Evolutionary conservation across 352 stramenopile species (phyloP).

Genomic region (Globisporangium yorkense): DNA sequence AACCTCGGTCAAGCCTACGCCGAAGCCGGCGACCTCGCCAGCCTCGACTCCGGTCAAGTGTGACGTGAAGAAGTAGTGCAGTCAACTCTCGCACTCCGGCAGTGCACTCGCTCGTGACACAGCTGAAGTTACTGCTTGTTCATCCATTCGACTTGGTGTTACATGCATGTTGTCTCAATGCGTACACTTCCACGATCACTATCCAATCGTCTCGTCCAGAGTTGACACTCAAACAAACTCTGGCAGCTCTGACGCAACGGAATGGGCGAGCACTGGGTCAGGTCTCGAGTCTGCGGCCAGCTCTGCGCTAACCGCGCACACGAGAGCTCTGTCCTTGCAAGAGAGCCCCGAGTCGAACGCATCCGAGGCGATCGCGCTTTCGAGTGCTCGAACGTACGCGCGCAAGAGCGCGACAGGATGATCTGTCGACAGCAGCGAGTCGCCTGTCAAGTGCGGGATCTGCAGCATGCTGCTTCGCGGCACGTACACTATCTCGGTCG

Average conservation of each 20-base stretch:
- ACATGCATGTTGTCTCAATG: background rate
- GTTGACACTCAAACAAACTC: background rate
- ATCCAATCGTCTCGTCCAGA: background rate
- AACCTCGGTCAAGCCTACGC: background rate
- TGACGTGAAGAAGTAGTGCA: background rate
- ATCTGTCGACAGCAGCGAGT: conserved; percentile 5
- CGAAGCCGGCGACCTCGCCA: background rate
- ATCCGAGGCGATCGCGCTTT: conserved; percentile 3
- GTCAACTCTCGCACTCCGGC: no score
- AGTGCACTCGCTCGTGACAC: background rate
- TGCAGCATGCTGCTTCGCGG: conserved; percentile 9
- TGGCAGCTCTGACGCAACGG: background rate
- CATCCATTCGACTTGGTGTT: background rate
- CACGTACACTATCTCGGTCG: conserved; percentile 6
- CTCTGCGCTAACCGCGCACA: conserved; percentile 1
- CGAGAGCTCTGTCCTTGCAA: conserved; percentile 3
- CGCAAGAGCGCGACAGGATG: conserved; percentile 9
- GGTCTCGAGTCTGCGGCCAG: background rate
- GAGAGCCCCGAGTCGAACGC: background rate
- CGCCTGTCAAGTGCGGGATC: conserved; percentile 11
- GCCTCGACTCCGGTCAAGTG: background rate
- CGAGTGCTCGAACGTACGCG: conserved; percentile 10
- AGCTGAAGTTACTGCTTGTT: background rate
- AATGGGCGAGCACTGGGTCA: background rate
- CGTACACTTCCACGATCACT: background rate